Conservation (phyloP, 495 filamentous ascomycete genomes). For the Hypoxylon fuscum region DNA sequence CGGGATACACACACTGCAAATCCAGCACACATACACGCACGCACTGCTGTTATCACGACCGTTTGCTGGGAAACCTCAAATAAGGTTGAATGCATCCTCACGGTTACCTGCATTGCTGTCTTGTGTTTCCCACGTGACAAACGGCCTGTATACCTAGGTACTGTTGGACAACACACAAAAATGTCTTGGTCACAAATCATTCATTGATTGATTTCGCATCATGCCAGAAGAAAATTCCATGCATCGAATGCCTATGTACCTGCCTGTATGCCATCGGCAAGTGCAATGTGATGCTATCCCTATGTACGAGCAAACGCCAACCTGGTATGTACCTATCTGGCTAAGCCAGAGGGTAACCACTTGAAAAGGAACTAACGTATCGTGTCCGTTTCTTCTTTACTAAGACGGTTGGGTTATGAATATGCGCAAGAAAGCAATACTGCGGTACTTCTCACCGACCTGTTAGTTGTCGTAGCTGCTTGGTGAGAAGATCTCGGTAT, state of each 20-base stretch:
- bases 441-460: neutral
- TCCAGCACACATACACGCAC: neutral
- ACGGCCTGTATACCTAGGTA: slow-evolving; percentile 32
- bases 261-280: neutral
- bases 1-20: slow-evolving; percentile 7
- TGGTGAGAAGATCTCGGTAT: slow-evolving; percentile 10
- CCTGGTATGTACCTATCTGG: too few relatives aligned
- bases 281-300: neutral
- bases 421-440: too few relatives aligned
- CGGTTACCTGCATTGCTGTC: slow-evolving; percentile 47
- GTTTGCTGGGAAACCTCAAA: slow-evolving; percentile 47
- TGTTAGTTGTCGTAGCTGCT: slow-evolving; percentile 21
- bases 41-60: slow-evolving; percentile 31
- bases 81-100: slow-evolving; percentile 43
- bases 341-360: too few relatives aligned
- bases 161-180: slow-evolving; percentile 23
- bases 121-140: slow-evolving; percentile 51
- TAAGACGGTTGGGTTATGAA: too few relatives aligned
- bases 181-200: slow-evolving; percentile 7
- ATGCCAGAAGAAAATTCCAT: too few relatives aligned
- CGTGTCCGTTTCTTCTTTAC: neutral
- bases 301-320: slow-evolving; percentile 19
- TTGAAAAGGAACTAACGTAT: neutral
- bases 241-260: neutral
- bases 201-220: neutral